These are phyloP conservation scores for Zygotorulaspora chibaensis DNA, from an alignment of 805 yeast genomes.

Conservation along the genomic window DNA sequence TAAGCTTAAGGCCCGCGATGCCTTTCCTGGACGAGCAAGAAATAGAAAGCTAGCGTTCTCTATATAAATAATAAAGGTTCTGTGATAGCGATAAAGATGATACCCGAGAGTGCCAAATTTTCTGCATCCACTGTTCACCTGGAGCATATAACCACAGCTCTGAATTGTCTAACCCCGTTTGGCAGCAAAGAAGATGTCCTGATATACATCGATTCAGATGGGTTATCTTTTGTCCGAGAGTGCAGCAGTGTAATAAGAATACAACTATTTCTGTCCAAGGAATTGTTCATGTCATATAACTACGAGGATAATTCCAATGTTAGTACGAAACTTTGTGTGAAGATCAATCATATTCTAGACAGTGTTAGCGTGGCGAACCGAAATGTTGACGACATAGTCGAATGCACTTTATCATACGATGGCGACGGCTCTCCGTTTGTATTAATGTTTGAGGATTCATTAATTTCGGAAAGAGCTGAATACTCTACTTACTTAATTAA, in stretches of 20 bases:
- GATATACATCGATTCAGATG: slow-evolving; percentile 46
- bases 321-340: slow-evolving; percentile 39
- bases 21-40: no score
- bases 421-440: slow-evolving; percentile 52
- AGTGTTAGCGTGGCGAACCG: slow-evolving; percentile 44
- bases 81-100: background rate
- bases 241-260: slow-evolving; percentile 40
- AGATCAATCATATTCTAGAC: slow-evolving; percentile 46
- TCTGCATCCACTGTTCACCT: slow-evolving; percentile 46
- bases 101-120: slow-evolving; percentile 22
- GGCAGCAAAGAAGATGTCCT: slow-evolving; percentile 38
- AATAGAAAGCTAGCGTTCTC: background rate
- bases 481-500: slow-evolving; percentile 44
- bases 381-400: slow-evolving; percentile 34
- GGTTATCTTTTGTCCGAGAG: slow-evolving; percentile 48
- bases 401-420: slow-evolving; percentile 48
- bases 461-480: slow-evolving; percentile 54
- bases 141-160: slow-evolving; percentile 44
- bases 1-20: no score
- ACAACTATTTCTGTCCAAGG: slow-evolving; percentile 34
- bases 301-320: slow-evolving; percentile 22
- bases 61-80: no score
- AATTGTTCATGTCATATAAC: slow-evolving; percentile 29
- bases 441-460: slow-evolving; percentile 50
- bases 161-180: slow-evolving; percentile 41